Conservation (phyloP, 192 early-diverging fungal genomes). For the Coemansia reversa region DNA sequence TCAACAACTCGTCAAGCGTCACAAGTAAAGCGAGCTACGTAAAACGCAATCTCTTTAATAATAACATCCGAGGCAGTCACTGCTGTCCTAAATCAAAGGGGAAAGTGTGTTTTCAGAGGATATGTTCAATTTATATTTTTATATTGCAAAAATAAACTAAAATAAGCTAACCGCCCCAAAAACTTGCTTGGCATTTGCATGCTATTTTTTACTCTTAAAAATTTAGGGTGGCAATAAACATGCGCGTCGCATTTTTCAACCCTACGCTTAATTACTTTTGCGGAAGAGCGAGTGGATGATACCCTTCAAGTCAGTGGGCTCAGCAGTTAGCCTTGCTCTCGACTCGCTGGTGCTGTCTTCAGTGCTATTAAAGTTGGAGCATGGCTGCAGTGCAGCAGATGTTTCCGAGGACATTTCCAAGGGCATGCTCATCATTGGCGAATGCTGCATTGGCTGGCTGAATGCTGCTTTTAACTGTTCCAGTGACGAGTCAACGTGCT, state of each 20-base stretch:
- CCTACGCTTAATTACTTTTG: neutral
- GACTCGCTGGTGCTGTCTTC: neutral
- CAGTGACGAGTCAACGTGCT: constrained; percentile 23
- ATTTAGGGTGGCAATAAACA: neutral
- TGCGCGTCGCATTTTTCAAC: neutral
- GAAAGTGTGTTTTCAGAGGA: neutral
- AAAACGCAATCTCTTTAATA: too few relatives aligned
- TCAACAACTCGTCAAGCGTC: neutral
- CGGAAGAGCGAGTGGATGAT: constrained; percentile 25
- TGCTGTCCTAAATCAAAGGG: neutral
- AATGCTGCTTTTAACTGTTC: constrained; percentile 17
- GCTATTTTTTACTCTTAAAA: neutral
- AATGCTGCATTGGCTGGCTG: constrained; percentile 13
- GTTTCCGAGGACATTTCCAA: constrained; percentile 4
- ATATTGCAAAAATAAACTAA: neutral
- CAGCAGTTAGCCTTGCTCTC: constrained; percentile 2
- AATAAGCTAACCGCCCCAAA: neutral
- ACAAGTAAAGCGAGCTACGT: too few relatives aligned
- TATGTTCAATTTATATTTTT: neutral
- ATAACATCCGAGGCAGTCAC: neutral
- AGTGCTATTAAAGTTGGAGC: neutral
- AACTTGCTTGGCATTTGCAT: neutral
- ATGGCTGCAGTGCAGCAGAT: constrained; percentile 6
- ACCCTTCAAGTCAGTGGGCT: constrained; percentile 2
- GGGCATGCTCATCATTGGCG: constrained; percentile 13